Evolutionary conservation across 139 green algal species (phyloP).

Genomic region (Coelastrella sp.): DNA sequence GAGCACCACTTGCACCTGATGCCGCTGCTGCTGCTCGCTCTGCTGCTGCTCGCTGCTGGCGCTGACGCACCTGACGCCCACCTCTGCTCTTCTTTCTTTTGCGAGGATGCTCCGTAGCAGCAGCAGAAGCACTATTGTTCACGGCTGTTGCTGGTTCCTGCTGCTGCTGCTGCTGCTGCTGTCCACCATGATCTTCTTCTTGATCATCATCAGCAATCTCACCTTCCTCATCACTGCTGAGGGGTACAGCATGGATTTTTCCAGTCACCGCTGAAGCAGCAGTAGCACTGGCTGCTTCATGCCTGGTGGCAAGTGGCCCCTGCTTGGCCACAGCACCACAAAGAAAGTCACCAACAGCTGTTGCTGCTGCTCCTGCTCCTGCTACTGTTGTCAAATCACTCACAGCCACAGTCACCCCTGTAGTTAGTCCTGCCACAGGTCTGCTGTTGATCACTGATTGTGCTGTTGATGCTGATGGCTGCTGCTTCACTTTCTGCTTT

Average conservation of each 20-base stretch:
- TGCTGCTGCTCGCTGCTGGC: slow-evolving; percentile 5
- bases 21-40: slow-evolving; percentile 23
- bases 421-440: too few species aligned
- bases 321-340: too few species aligned
- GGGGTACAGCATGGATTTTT: too few species aligned
- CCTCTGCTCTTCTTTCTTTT: slow-evolving; percentile 18
- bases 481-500: not conserved
- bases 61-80: slow-evolving; percentile 16
- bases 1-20: not conserved
- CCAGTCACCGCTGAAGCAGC: not conserved
- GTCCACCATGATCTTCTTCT: not conserved
- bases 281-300: not conserved
- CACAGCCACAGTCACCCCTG: too few species aligned
- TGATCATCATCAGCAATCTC: not conserved
- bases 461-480: not conserved
- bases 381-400: too few species aligned
- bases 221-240: slow-evolving; percentile 30
- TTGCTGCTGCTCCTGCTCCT: not conserved
- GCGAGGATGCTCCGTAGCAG: not conserved
- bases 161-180: slow-evolving; percentile 1
- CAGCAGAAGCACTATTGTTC: not conserved
- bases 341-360: too few species aligned
- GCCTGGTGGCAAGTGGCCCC: too few species aligned
- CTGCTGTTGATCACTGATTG: too few species aligned
- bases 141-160: not conserved